Evolutionary conservation across 345 rosid genomes (phyloP).

Genomic region (Eucalyptus curtisii): DNA sequence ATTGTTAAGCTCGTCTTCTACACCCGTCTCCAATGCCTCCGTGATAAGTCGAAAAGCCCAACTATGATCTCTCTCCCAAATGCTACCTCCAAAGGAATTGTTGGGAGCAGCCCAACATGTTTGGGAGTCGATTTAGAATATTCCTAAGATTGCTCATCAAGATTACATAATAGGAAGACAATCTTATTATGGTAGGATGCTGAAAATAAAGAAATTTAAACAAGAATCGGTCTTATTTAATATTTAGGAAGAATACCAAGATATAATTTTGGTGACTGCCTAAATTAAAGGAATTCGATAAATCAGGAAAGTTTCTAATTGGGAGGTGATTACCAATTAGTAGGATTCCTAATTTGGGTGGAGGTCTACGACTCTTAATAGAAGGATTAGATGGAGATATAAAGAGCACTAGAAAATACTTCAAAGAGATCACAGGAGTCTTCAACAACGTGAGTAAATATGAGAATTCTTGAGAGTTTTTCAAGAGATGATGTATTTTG

Average conservation of each 20-base stretch:
- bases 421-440: not conserved
- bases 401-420: not conserved
- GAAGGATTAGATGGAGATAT: not conserved
- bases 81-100: not conserved
- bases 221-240: no score
- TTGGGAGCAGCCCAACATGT: not conserved
- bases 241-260: accelerated
- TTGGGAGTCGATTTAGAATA: no score
- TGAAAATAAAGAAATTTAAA: no score
- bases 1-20: not conserved
- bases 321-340: not conserved
- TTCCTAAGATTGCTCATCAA: no score
- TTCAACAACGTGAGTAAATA: no score
- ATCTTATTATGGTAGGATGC: not conserved
- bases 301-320: not conserved
- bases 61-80: not conserved
- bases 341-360: not conserved
- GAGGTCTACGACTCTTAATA: not conserved
- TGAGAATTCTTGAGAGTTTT: not conserved
- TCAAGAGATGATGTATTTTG: no score
- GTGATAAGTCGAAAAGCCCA: not conserved
- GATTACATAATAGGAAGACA: no score
- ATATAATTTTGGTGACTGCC: no score
- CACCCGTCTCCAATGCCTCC: not conserved
- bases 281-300: not conserved